These are phyloP conservation scores for Zoysia japonica DNA, from an alignment of 176 grass and related monocot genomes.

Conservation along the genomic window DNA sequence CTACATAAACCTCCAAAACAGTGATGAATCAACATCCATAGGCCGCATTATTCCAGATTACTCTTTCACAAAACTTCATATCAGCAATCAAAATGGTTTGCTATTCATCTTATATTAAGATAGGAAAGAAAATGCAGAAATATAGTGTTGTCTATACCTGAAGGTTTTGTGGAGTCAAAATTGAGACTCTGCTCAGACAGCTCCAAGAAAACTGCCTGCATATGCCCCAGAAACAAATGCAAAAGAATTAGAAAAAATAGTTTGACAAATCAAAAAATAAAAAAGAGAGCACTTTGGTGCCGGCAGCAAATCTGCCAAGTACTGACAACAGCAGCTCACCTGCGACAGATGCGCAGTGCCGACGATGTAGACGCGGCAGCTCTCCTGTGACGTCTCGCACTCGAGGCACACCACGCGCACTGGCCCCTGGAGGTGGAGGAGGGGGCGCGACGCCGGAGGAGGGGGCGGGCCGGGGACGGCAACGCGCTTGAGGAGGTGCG, in stretches of 20 bases:
- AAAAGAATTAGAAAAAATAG: conserved; percentile 23
- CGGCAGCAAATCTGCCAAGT: conserved; percentile 51
- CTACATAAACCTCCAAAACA: neutral
- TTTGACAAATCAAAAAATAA: neutral
- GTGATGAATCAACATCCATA: neutral
- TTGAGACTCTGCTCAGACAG: conserved; percentile 71
- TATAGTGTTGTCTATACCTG: conserved; percentile 54
- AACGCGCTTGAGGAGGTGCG: too few relatives aligned
- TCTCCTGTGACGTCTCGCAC: conserved; percentile 58
- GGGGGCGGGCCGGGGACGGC: too few relatives aligned
- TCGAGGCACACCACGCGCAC: conserved; percentile 61
- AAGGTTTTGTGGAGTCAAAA: conserved; percentile 78
- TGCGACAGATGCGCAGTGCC: conserved; percentile 80
- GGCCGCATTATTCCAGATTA: neutral
- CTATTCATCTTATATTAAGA: conserved; percentile 1
- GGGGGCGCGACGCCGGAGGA: too few relatives aligned
- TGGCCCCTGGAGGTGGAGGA: too few relatives aligned
- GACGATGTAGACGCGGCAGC: conserved; percentile 68
- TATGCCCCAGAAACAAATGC: neutral
- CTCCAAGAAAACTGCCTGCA: conserved; percentile 94
- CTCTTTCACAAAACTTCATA: neutral
- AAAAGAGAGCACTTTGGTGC: too few relatives aligned
- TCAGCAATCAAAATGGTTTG: neutral
- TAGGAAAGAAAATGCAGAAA: neutral
- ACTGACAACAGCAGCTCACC: conserved; percentile 34